Evolutionary conservation across 805 yeast species (phyloP), one percentile per base, ranked within the genome.

Genomic region (Blastobotrys americana): DNA sequence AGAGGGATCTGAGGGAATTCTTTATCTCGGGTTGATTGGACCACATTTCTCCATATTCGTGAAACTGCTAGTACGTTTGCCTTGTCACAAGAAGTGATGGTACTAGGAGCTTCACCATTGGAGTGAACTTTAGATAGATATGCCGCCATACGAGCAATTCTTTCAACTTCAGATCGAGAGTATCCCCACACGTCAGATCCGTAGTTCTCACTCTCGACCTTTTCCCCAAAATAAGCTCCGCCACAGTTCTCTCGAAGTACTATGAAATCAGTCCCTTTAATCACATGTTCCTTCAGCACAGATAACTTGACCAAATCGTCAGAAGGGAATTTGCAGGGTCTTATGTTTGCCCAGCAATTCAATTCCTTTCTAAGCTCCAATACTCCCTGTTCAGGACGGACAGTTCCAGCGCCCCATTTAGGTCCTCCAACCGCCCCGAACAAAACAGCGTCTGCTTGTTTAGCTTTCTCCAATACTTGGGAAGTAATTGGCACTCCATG

Each of bases 391-490:
- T 89, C 97, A 42, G 97, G 97, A 70, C 97, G 80, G 37, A 88
- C 96, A 13, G 74, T 61, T 42, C 96, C 96, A 21, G 96, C 84
- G 31, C 97, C 97, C 97, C 97, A 89, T 69, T 90, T 89, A 50
- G 97, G 97, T 33, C 97, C 97, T 53, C 97, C 97, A 31, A 89
- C 97, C 5, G 97, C 96, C 55, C 97, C 97, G 48, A 89, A 72
- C 53, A 89, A 70, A 13, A 89, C 95, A 16, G 97, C 97, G 62
- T 88, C 94, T 0, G 96, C 81, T 34, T 69, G 67, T 66, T 84
- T 86, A 21, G 96, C 76, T 8, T 94, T 86, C 39, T 68, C 82
- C 40, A 89, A 71, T 2, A 95, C 76, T 46, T 74, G 87, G 45
- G 82, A 93, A 8, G 96, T 83, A 53, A 90, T 72, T 48, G 97